Evolutionary conservation across 192 early-diverging fungal genomes (phyloP).

Genomic region (Coemansia sp.): DNA sequence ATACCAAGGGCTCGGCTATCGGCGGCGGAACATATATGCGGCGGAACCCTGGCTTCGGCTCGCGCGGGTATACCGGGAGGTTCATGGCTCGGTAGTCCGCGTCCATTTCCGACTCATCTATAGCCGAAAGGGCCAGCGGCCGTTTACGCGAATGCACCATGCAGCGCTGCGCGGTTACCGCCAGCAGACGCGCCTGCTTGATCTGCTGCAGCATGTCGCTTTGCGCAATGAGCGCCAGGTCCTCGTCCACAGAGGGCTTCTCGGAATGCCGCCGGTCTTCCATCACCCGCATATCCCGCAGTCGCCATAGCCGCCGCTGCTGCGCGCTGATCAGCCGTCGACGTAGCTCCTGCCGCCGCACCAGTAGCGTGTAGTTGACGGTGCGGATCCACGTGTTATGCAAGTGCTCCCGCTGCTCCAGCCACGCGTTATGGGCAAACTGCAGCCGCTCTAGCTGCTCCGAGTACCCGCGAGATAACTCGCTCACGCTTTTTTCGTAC

Average conservation of each 20-base stretch:
- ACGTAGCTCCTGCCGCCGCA: conserved; percentile 49
- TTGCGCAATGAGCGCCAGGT: conserved; percentile 27
- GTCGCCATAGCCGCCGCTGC: conserved; percentile 37
- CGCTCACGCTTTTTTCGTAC: conserved; percentile 36
- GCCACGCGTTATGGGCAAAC: conserved; percentile 34
- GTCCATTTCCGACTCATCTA: conserved; percentile 47
- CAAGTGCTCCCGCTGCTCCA: conserved; percentile 34
- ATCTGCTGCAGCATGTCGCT: conserved; percentile 15
- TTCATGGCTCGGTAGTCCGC: conserved; percentile 42
- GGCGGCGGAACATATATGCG: conserved; percentile 37
- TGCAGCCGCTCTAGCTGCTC: conserved; percentile 33
- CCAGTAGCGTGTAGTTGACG: conserved; percentile 46
- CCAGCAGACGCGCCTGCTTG: conserved; percentile 28
- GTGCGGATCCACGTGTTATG: conserved; percentile 30
- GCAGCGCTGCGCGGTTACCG: conserved; percentile 30
- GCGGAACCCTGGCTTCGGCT: conserved; percentile 20
- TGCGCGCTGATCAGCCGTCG: conserved; percentile 30
- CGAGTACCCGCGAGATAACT: conserved; percentile 14
- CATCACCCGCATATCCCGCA: conserved; percentile 38
- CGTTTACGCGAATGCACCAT: conserved; percentile 39
- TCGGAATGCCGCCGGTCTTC: conserved; percentile 26
- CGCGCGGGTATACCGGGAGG: conserved; percentile 41
- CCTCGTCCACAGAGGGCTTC: conserved; percentile 10
- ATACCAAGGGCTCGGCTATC: conserved; percentile 13
- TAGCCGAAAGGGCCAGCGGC: conserved; percentile 29